phyloP scores from a whole-genome alignment of 225 moss, liverwort and hornwort genomes.

The Sphagnum tenellum region DNA sequence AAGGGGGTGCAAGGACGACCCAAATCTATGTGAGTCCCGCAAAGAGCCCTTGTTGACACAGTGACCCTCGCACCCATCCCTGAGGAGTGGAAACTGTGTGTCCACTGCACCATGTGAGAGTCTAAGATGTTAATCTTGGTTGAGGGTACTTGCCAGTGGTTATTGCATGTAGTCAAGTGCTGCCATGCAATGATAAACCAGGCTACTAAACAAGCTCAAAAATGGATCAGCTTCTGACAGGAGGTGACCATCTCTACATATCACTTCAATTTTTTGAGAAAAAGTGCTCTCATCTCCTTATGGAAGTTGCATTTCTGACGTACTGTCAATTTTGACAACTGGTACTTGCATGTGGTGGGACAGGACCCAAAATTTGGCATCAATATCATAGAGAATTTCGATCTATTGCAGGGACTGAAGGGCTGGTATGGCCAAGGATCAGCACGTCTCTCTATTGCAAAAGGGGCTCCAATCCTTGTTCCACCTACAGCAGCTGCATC shows the following conservation, averaged over 20 bases:
- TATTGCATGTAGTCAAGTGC: neutral
- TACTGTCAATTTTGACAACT: neutral
- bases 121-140: neutral
- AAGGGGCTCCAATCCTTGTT: conserved; percentile 41
- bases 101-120: too few species aligned
- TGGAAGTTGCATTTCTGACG: neutral
- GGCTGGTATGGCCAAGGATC: conserved; percentile 72
- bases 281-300: neutral
- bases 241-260: conserved; percentile 1
- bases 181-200: neutral
- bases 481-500: conserved; percentile 44
- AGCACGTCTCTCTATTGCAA: conserved; percentile 39
- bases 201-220: neutral
- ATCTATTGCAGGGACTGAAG: conserved; percentile 35
- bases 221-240: conserved; percentile 10
- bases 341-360: neutral
- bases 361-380: conserved; percentile 45
- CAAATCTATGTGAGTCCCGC: too few species aligned
- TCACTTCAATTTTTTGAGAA: too few species aligned
- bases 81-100: too few species aligned
- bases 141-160: neutral
- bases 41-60: too few species aligned
- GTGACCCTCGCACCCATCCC: too few species aligned
- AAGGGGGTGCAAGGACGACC: too few species aligned
- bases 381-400: conserved; percentile 64